Conservation (phyloP, 768 basidiomycete species). For the Naganishia antarctica region DNA sequence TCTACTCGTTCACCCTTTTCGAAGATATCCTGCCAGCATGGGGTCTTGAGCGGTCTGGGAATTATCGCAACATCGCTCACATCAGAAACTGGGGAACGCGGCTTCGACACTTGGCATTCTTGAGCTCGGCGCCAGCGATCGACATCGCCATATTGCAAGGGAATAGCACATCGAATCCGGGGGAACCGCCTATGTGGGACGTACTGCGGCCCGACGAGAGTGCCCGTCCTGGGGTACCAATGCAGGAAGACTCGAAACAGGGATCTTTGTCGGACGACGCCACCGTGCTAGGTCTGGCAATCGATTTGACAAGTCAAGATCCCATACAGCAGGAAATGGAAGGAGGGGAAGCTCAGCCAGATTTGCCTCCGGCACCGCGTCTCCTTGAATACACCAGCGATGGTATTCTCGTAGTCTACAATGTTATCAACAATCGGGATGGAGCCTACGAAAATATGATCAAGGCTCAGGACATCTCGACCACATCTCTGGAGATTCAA, state of each 20-base stretch:
- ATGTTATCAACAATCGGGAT: constrained; percentile 39
- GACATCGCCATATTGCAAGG: constrained; percentile 48
- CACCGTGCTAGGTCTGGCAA: constrained; percentile 46
- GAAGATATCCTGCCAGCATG: constrained; percentile 46
- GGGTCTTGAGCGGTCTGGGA: constrained; percentile 43
- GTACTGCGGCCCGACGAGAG: constrained; percentile 48
- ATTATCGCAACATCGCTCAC: constrained; percentile 37
- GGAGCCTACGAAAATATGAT: constrained; percentile 45
- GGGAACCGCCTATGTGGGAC: constrained; percentile 38
- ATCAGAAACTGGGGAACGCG: constrained; percentile 45
- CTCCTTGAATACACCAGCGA: constrained; percentile 48
- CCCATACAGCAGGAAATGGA: constrained; percentile 43
- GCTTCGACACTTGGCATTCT: constrained; percentile 48
- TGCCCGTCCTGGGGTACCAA: constrained; percentile 43
- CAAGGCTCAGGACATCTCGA: constrained; percentile 28
- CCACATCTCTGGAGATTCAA: neutral
- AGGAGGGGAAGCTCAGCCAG: constrained; percentile 44
- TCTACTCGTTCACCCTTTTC: constrained; percentile 43
- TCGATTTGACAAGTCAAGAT: constrained; percentile 46
- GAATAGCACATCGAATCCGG: constrained; percentile 23
- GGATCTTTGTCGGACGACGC: constrained; percentile 42
- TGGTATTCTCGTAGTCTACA: constrained; percentile 48
- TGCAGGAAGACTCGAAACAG: constrained; percentile 24
- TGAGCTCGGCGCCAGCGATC: constrained; percentile 44
- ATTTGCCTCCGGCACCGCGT: constrained; percentile 43